Base-by-base conservation (phyloP, 176 grass and related monocot genomes). In the Triticum turgidum region DNA sequence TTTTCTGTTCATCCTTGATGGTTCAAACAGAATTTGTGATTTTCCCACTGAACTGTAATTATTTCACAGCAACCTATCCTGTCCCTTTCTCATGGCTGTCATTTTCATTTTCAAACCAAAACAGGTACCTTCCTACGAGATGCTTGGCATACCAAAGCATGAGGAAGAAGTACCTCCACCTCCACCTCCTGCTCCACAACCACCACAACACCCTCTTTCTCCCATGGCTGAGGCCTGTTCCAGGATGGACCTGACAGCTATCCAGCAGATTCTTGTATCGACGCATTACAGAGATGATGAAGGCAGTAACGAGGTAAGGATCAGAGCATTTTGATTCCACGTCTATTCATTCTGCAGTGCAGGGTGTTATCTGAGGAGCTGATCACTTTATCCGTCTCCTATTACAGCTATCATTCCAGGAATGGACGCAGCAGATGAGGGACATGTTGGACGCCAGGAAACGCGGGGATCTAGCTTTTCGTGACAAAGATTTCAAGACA, bases 381-480 rank as follows among this genome's bases (percentile, higher is more conserved):
- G 41, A 35, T 54, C 44, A 10, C 33, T 78, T n/a, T 49, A 7
- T 42, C 63, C 17, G 20, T 69, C 34, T 69, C 6, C 47, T 80
- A 39, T 84, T 86, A 85, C 82, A 98, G 96, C 84, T 98, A 65
- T 98, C 96, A 21, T 98, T 98, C 84, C 96, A 98, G 63, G 96
- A 98, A 88, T 98, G 96, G 96, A 98, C 96, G 79, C 93, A 98
- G 49, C 93, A 96, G 85, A 98, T 98, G 96, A 96, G 93, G 79
- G 96, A 98, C 79, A 98, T 96, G 92, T 24, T 98, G 69, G 96
- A 98, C 3, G 93, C 96, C 37, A 91, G 96, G 74, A 98, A 96
- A 73, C 83, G 86, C 41, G 96, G 96, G 0, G 96, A 98, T 82
- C 92, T 90, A 70, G 96, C 91, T 41, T 98, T 98, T 45, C 96